These are phyloP conservation scores for Reutealis trisperma DNA, from an alignment of 345 rosid genomes.

Conservation along the genomic window DNA sequence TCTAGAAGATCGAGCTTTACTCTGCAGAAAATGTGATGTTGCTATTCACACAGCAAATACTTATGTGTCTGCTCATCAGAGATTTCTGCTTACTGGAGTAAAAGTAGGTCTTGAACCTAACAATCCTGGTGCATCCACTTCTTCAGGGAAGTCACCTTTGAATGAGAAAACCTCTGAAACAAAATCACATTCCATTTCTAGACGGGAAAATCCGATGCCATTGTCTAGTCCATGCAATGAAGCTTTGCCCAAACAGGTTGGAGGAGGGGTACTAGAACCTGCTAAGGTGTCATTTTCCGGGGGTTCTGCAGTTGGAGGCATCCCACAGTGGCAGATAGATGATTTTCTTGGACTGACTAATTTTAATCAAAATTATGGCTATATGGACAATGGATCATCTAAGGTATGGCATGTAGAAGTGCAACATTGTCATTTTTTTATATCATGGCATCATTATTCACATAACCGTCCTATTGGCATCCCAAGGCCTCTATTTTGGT, in stretches of 20 bases:
- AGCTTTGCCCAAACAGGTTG: slow-evolving; percentile 34
- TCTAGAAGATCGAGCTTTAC: slow-evolving; percentile 89
- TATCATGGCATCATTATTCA: no score
- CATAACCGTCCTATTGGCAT: neutral
- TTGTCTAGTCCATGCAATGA: slow-evolving; percentile 34
- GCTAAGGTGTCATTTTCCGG: slow-evolving; percentile 56
- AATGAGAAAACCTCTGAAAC: slow-evolving; percentile 48
- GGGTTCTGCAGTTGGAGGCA: slow-evolving; percentile 65
- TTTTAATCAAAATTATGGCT: slow-evolving; percentile 59
- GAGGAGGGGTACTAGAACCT: slow-evolving; percentile 31
- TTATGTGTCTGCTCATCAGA: slow-evolving; percentile 79
- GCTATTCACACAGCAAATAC: slow-evolving; percentile 73
- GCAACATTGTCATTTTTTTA: no score
- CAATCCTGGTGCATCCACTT: slow-evolving; percentile 53
- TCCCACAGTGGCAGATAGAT: slow-evolving; percentile 77
- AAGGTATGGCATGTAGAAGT: slow-evolving; percentile 53
- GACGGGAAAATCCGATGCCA: slow-evolving; percentile 30
- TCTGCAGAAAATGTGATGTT: slow-evolving; percentile 94
- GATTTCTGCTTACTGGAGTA: slow-evolving; percentile 92
- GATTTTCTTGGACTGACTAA: slow-evolving; percentile 69
- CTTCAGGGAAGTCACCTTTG: slow-evolving; percentile 46
- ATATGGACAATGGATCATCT: slow-evolving; percentile 72
- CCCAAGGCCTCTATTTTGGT: neutral
- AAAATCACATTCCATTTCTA: slow-evolving; percentile 38
- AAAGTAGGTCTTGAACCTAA: slow-evolving; percentile 80